phyloP scores from a whole-genome alignment of 2,329 filamentous ascomycete genomes.

The Aspergillus puulaauensis region DNA sequence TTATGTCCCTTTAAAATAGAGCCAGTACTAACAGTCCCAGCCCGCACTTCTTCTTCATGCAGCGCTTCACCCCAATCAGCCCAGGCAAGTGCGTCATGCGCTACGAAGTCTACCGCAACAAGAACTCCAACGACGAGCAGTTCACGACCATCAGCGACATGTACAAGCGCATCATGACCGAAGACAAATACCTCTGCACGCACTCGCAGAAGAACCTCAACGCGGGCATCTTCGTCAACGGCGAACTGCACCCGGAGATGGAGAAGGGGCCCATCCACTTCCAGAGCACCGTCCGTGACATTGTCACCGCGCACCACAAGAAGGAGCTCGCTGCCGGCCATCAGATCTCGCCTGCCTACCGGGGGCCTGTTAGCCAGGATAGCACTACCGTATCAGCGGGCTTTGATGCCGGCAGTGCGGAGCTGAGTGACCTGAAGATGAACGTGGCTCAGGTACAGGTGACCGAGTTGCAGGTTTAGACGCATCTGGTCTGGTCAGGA shows the following conservation, averaged over 20 bases:
- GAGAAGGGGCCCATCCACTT: constrained; percentile 60
- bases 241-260: constrained; percentile 58
- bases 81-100: constrained; percentile 55
- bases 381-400: too few relatives aligned
- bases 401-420: too few relatives aligned
- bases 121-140: constrained; percentile 56
- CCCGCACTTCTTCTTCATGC: constrained; percentile 62
- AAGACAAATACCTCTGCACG: constrained; percentile 62
- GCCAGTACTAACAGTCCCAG: constrained; percentile 26
- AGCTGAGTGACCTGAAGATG: too few relatives aligned
- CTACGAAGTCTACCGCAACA: constrained; percentile 65
- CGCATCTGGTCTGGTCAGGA: too few relatives aligned
- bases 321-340: too few relatives aligned
- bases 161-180: constrained; percentile 64
- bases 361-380: too few relatives aligned
- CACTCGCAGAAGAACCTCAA: constrained; percentile 60
- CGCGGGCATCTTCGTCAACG: constrained; percentile 60
- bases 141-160: constrained; percentile 58
- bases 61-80: constrained; percentile 58
- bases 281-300: constrained; percentile 36
- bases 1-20: too few relatives aligned
- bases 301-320: too few relatives aligned
- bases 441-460: too few relatives aligned
- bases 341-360: too few relatives aligned
- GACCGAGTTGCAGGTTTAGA: too few relatives aligned